Evolutionary conservation across 1,139 yeast genomes (phyloP), one percentile per base, ranked within the genome.

Genomic region (Sugiyamaella paludigena): DNA sequence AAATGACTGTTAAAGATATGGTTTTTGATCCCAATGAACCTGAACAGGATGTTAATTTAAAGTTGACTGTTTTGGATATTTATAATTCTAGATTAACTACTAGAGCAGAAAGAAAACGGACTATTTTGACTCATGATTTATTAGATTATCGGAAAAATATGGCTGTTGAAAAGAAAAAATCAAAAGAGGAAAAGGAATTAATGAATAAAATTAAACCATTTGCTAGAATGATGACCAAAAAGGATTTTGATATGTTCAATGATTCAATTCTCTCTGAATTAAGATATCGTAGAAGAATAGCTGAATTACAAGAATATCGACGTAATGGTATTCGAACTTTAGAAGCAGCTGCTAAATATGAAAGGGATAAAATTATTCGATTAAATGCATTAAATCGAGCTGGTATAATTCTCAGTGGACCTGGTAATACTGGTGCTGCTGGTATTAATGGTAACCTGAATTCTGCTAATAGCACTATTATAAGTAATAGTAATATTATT

Each of bases 281-380:
- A 47, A 82, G 81, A 59, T 83, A 88, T 59, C 77, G 98, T 48
- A 78, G 84, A 35, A 77, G 95, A 54, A 89, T 92, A 48, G 85
- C 85, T 47, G 97, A 89, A 69, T 71, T 94, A 36, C 98, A 92
- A 66, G 92, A 84, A 61, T 94, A 96, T 89, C 79, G 99, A 54
- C 78, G 84, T 41, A 83, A 87, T 64, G 99, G 99, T 2, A 78
- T 92, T 42, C 84, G 89, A 2, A 81, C 89, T 0, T 61, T 88
- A 47, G 97, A 91, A 51, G 87, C 80, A 50, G 98, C 98, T 6
- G 72, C 77, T 41, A 86, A 83, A 64, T 92, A 81, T 65, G 98
- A 94, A 65, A 85, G 87, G 63, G 98, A 94, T 65, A 88, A 87
- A 66, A 74, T 81, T 35, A 78, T 58, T 8, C 58, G 73, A 2